Conservation (phyloP, 2,329 filamentous ascomycete species). For the Phyllosticta citrichinensis region DNA sequence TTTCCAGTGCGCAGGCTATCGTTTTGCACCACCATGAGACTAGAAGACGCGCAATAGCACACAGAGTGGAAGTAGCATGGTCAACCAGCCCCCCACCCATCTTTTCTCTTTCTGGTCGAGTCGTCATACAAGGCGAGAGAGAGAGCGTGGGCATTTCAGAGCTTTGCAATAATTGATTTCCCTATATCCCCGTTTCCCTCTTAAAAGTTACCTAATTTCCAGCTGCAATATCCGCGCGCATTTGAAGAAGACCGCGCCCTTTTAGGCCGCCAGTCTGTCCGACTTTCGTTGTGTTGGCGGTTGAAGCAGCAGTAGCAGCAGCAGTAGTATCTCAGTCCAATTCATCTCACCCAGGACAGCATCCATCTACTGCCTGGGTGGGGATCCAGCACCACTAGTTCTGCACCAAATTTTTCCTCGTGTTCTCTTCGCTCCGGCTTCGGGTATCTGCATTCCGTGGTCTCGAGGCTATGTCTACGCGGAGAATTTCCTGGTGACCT, state of each 20-base stretch:
- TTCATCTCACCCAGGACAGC: too few relatives aligned
- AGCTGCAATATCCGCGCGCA: not conserved
- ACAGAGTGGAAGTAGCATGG: too few relatives aligned
- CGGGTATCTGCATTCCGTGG: not conserved
- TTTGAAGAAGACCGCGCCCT: not conserved
- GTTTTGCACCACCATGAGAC: too few relatives aligned
- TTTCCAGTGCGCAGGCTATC: too few relatives aligned
- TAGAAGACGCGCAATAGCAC: too few relatives aligned
- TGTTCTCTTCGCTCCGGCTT: not conserved
- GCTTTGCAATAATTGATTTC: not conserved
- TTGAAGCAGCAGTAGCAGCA: too few relatives aligned
- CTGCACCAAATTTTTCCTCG: not conserved
- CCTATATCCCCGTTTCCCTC: not conserved
- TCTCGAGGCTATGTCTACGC: not conserved
- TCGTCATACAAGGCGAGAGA: too few relatives aligned
- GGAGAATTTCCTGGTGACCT: constrained; percentile 11
- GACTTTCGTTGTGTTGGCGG: not conserved
- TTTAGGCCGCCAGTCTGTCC: not conserved
- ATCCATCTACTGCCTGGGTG: not conserved
- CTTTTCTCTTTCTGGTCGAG: too few relatives aligned
- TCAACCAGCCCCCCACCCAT: too few relatives aligned
- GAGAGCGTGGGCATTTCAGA: too few relatives aligned
- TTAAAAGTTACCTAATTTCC: not conserved
- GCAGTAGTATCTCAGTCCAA: too few relatives aligned
- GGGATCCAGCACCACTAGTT: not conserved